Evolutionary conservation across 2,329 filamentous ascomycete genomes (phyloP), one percentile per base, ranked within the genome.

Genomic region (Diaporthe nobilis): DNA sequence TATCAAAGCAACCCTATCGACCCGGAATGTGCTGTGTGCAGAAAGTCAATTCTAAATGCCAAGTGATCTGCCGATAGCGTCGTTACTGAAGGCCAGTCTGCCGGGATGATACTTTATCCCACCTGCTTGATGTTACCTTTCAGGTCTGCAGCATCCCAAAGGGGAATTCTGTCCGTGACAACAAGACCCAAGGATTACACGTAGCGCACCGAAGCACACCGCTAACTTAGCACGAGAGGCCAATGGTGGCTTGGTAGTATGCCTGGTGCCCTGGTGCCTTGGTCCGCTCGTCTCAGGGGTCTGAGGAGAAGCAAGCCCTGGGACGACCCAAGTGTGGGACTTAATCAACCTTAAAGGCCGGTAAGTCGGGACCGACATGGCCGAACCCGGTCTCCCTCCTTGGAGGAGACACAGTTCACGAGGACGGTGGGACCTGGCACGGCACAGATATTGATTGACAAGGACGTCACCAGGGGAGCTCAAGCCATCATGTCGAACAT

Each of bases 261-360:
- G 44, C 37, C 37, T 39, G 37, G 37, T 39, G 37, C 37, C 37
- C 37, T 39, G 37, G 37, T 39, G 37, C 63, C 44, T 22, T 13
- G 63, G 6, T n/a, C 20, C 31, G 22, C n/a, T 39, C 20, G 22
- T 37, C 34, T 25, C 47, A 68, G 65, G 65, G 47, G 47, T 53
- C 65, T 68, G 65, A 39, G 42, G 61, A 67, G 65, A 68, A 68
- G 65, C 65, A 68, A 68, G 47, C 47, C 15, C 47, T 39, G 47
- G 12, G 31, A 12, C n/a, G 3, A 53, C 22, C 5, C 31, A 9
- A 53, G 31, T 53, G 65, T 68, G 47, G 49, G 31, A 39, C 65
- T 28, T 28, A 20, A 53, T 53, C 65, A 53, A 68, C 65, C 65
- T 68, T 39, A 25, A 51, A 15, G 44, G 71, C 44, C 57, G 39